Percentiles rank a stretch among this genome's conserved stretches.
Conservation (phyloP, 352 stramenopile species). For the Phytophthora capsici region DNA sequence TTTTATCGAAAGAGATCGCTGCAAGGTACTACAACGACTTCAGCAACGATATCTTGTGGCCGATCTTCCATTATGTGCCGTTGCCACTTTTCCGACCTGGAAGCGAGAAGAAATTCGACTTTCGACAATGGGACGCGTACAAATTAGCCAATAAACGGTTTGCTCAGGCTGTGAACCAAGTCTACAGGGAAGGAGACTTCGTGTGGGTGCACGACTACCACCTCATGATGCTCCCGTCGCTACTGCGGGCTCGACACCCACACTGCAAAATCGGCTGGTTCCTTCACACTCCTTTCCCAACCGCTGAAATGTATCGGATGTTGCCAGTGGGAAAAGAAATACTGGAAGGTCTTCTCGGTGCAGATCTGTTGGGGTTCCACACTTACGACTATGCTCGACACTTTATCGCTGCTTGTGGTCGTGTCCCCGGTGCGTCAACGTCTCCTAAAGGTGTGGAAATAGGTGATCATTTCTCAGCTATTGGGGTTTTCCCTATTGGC, state of each 20-base stretch:
- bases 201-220: constrained; percentile 93
- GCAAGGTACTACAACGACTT: constrained; percentile 93
- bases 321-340: constrained; percentile 82
- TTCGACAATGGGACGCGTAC: constrained; percentile 88
- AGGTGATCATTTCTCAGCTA: constrained; percentile 78
- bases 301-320: constrained; percentile 86
- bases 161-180: constrained; percentile 77
- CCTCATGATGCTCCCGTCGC: constrained; percentile 84
- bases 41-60: constrained; percentile 92
- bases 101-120: constrained; percentile 93
- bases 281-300: constrained; percentile 89
- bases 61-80: constrained; percentile 92
- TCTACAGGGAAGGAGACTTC: constrained; percentile 83
- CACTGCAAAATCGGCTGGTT: constrained; percentile 88
- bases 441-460: constrained; percentile 85
- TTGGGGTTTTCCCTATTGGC: constrained; percentile 87
- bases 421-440: constrained; percentile 73
- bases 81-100: constrained; percentile 86
- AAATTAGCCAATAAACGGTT: constrained; percentile 87
- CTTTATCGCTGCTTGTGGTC: constrained; percentile 80
- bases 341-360: constrained; percentile 78
- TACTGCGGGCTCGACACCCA: constrained; percentile 77
- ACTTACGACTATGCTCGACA: constrained; percentile 90
- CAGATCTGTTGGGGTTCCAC: constrained; percentile 87
- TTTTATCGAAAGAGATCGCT: constrained; percentile 89